Evolutionary conservation across 768 basidiomycete species (phyloP), one percentile per base, ranked within the genome.

Genomic region (Rhizopogon rudus): DNA sequence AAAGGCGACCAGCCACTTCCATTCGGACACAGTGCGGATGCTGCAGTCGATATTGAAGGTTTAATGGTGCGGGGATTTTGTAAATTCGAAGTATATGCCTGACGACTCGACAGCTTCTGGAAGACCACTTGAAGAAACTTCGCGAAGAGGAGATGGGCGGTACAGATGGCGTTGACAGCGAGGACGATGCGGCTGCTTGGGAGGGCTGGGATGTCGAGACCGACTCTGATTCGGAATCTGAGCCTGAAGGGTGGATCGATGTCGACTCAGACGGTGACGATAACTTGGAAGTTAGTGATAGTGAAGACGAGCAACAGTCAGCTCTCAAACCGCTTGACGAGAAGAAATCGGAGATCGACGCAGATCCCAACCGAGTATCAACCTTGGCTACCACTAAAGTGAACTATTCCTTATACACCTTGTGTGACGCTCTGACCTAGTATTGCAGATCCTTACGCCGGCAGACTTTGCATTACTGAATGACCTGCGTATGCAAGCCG

Each of bases 401-500:
- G 54, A 49, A 63, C 55, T 52, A n/a, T 31, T 28, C 10, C 16
- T 49, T 12, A 17, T 33, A 20, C 14, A 22, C 14, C 3, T 40
- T 14, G 5, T 9, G 2, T 39, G 9, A 16, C 16, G 42, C 17
- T 9, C 33, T 63, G 40, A 48, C 40, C 9, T 46, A 3, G 5
- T 6, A 41, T 13, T 37, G 22, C 61, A 97, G 93, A 98, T 99
- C 63, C 82, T 98, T 42, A 98, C 97, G 0, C 97, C 97, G 0
- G 94, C 94, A 31, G 97, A 99, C 70, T 99, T 98, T 66, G 90
- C 90, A 0, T 71, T 97, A 51, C 78, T 98, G 51, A 90, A 91
- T 65, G 92, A 97, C 61, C 83, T 98, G 17, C 86, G 88, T 2
- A 79, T 92, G 49, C 80, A 92, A 71, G 91, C 87, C 0, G 91